These are phyloP conservation scores for Cadophora luteo-olivacea DNA, from an alignment of 2,329 filamentous ascomycete species.

Conservation along the genomic window DNA sequence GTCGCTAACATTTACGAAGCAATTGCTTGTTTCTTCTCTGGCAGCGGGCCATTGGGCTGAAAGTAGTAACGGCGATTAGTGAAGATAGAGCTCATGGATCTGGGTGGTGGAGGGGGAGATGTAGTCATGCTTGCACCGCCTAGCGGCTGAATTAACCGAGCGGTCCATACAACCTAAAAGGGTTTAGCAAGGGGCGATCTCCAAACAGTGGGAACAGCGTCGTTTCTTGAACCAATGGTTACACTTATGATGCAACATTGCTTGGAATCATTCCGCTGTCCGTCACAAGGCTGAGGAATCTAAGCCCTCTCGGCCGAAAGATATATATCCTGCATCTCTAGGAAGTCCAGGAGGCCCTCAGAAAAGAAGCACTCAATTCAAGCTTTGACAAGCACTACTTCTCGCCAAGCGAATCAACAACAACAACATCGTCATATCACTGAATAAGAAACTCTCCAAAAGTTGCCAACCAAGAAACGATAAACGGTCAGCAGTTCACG, in stretches of 20 bases:
- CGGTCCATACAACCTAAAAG: conserved; percentile 8
- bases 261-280: not conserved
- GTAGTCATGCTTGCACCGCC: conserved; percentile 11
- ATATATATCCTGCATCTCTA: not conserved
- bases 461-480: not conserved
- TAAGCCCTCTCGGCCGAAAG: not conserved
- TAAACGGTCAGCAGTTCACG: not conserved
- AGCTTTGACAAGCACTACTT: not conserved
- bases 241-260: not conserved
- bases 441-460: not conserved
- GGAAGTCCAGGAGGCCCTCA: not conserved
- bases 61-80: not conserved
- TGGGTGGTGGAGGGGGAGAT: not conserved
- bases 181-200: not conserved
- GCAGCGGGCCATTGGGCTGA: conserved; percentile 4
- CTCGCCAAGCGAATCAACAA: not conserved
- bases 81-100: not conserved
- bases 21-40: not conserved
- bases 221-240: not conserved
- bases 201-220: not conserved
- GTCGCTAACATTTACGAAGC: not conserved
- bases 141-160: conserved; percentile 7
- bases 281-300: not conserved
- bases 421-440: not conserved
- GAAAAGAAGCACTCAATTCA: not conserved